Conservation (phyloP, 305 asterid species). For the Solanum hybrid region DNA sequence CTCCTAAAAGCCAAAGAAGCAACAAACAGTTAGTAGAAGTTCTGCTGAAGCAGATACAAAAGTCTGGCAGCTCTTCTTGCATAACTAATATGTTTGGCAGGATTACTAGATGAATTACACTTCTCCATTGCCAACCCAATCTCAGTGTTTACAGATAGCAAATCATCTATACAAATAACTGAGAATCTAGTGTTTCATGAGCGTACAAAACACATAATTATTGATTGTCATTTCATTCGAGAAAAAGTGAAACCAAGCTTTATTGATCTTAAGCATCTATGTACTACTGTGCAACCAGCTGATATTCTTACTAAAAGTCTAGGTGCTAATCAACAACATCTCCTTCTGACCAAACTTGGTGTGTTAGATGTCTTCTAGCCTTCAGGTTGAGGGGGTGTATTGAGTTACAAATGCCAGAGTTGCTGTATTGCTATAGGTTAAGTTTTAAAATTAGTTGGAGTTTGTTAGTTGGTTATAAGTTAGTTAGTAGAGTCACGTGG, state of each 20-base stretch:
- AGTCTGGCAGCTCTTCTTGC: neutral
- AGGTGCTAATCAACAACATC: neutral
- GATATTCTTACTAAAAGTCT: neutral
- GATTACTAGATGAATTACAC: neutral
- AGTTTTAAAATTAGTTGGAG: neutral
- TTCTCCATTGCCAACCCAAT: neutral
- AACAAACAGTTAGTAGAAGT: neutral
- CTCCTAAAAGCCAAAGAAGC: neutral
- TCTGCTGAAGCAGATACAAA: no score
- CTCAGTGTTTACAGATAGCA: neutral
- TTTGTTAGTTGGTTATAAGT: no score
- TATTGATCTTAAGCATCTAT: neutral
- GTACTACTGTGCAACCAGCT: neutral
- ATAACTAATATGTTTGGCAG: neutral
- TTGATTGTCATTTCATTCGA: neutral
- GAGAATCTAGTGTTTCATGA: neutral
- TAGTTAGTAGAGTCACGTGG: neutral
- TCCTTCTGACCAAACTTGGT: neutral
- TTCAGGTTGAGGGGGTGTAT: neutral
- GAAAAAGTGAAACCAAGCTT: neutral
- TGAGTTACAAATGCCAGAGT: neutral
- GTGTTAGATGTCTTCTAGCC: neutral
- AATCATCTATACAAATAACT: neutral
- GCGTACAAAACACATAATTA: neutral
- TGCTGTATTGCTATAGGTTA: neutral